These are phyloP conservation scores for Coemansia umbellata DNA, from an alignment of 192 early-diverging fungal species.

Conservation along the genomic window DNA sequence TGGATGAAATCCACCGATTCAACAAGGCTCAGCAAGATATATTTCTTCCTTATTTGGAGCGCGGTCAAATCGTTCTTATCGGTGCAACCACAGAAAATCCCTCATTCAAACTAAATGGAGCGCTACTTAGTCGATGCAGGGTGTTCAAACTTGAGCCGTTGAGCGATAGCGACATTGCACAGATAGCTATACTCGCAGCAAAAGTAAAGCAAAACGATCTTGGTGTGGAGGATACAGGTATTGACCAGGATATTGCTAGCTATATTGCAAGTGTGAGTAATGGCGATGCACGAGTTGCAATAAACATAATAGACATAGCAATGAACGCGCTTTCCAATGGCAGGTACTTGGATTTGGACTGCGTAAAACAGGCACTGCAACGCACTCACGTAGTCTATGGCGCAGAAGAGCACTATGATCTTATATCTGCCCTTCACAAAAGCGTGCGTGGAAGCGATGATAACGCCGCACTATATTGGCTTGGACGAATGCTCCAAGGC, in stretches of 20 bases:
- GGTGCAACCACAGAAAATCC: constrained; percentile 83
- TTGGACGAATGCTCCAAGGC: constrained; percentile 82
- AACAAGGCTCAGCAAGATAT: constrained; percentile 87
- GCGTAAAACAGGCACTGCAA: constrained; percentile 68
- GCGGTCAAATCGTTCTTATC: constrained; percentile 64
- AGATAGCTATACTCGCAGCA: constrained; percentile 60
- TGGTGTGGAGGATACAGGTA: constrained; percentile 13
- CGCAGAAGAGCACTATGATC: constrained; percentile 84
- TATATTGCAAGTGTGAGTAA: constrained; percentile 66
- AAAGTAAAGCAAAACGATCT: constrained; percentile 51
- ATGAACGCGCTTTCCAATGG: constrained; percentile 24
- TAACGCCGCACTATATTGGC: constrained; percentile 82
- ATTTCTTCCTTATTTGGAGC: constrained; percentile 76
- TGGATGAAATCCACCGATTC: constrained; percentile 91
- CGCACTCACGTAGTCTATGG: constrained; percentile 81
- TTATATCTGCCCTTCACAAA: constrained; percentile 88
- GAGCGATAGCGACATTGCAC: constrained; percentile 53
- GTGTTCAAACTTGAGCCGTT: constrained; percentile 75
- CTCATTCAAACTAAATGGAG: constrained; percentile 77
- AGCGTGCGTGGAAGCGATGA: constrained; percentile 79
- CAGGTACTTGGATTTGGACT: constrained; percentile 44
- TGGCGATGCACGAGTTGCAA: constrained; percentile 60
- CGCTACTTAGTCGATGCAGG: constrained; percentile 73
- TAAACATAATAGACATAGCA: constrained; percentile 32
- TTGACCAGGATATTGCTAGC: constrained; percentile 31